phyloP scores from a whole-genome alignment of 495 filamentous ascomycete species.

The Penicillium paxilli region DNA sequence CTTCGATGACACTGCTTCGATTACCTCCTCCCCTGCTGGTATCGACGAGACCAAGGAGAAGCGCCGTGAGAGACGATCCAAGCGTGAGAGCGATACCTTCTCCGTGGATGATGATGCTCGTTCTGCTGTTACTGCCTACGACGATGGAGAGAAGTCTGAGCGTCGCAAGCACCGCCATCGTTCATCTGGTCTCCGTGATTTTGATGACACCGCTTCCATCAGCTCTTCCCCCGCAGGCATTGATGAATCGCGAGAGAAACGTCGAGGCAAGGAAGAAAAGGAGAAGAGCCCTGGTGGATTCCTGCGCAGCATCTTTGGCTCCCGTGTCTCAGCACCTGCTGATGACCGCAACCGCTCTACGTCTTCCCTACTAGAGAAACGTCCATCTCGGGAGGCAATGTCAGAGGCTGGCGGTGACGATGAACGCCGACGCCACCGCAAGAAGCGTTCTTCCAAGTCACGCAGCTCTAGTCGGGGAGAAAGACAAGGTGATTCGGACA shows the following conservation, averaged over 20 bases:
- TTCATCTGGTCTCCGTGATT: constrained; percentile 25
- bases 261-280: constrained; percentile 32
- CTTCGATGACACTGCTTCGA: constrained; percentile 31
- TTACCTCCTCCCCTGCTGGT: constrained; percentile 35
- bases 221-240: constrained; percentile 35
- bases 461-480: constrained; percentile 37
- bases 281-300: constrained; percentile 35
- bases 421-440: constrained; percentile 41
- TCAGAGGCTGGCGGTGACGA: constrained; percentile 43
- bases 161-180: constrained; percentile 24
- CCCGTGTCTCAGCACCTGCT: constrained; percentile 32
- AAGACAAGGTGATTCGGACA: constrained; percentile 26
- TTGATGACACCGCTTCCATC: constrained; percentile 36
- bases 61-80: constrained; percentile 6
- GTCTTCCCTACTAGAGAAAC: constrained; percentile 36
- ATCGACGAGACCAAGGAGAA: constrained; percentile 32
- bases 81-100: background rate
- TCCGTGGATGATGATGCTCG: constrained; percentile 1
- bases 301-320: constrained; percentile 40
- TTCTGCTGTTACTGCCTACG: constrained; percentile 19
- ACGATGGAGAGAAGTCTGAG: constrained; percentile 14
- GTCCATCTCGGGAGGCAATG: constrained; percentile 34
- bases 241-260: constrained; percentile 30
- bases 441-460: constrained; percentile 40
- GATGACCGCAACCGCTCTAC: constrained; percentile 32